These are phyloP conservation scores for Fusarium beomiforme DNA, from an alignment of 2,329 filamentous ascomycete species.

Conservation along the genomic window DNA sequence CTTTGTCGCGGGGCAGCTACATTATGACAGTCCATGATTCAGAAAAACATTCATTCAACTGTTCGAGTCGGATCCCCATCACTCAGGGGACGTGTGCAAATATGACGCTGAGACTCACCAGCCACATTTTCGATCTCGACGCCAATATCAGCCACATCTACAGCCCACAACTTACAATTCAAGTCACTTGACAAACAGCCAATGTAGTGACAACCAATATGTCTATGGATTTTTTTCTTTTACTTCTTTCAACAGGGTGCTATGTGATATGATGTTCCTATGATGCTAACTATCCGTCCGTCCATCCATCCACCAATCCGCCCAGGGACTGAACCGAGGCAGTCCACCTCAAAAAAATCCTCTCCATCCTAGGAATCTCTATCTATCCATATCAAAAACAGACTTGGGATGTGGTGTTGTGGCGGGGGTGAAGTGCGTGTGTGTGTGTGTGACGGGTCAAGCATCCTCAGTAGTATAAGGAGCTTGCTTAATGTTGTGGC, in stretches of 20 bases:
- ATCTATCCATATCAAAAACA: slow-evolving; percentile 34
- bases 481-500: slow-evolving; percentile 36
- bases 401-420: slow-evolving; percentile 31
- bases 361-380: slow-evolving; percentile 35
- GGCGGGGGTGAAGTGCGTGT: slow-evolving; percentile 28
- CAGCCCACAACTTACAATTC: neutral
- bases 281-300: slow-evolving; percentile 43
- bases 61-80: neutral
- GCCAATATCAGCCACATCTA: slow-evolving; percentile 18
- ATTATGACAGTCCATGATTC: neutral
- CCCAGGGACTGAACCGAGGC: slow-evolving; percentile 25
- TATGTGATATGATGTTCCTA: slow-evolving; percentile 41
- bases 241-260: slow-evolving; percentile 38
- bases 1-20: neutral
- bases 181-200: neutral
- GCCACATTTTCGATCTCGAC: slow-evolving; percentile 10
- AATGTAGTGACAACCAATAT: neutral
- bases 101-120: neutral
- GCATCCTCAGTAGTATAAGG: slow-evolving; percentile 26
- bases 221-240: slow-evolving; percentile 42
- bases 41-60: neutral
- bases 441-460: slow-evolving; percentile 14
- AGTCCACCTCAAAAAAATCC: slow-evolving; percentile 26
- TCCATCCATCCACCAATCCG: slow-evolving; percentile 34
- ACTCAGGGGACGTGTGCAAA: neutral